Evolutionary conservation across 192 early-diverging fungal genomes (phyloP).

Genomic region (Pilaira anomala): DNA sequence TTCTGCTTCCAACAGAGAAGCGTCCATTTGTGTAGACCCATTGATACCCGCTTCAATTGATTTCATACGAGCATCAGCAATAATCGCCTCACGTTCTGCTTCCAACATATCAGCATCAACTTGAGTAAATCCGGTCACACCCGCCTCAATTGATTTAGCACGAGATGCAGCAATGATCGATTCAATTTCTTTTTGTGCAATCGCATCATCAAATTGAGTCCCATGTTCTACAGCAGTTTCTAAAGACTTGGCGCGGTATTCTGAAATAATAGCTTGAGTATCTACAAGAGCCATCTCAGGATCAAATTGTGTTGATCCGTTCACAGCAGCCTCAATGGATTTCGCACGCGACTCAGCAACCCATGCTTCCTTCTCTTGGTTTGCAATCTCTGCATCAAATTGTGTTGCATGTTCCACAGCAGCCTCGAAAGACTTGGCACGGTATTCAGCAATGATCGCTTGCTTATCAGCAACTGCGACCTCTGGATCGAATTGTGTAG

Average conservation of each 20-base stretch:
- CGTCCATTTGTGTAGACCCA: not conserved
- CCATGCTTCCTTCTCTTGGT: too few relatives aligned
- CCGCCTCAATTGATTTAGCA: not conserved
- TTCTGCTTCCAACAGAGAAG: not conserved
- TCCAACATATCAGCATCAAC: not conserved
- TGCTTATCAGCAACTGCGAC: not conserved
- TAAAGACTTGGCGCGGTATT: not conserved
- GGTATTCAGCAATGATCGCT: not conserved
- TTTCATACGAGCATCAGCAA: conserved; percentile 3
- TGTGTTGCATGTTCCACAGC: not conserved
- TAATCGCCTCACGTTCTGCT: not conserved
- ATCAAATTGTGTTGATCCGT: too few relatives aligned
- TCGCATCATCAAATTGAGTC: too few relatives aligned
- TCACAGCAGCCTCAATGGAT: not conserved
- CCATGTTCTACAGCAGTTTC: too few relatives aligned
- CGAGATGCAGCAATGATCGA: not conserved
- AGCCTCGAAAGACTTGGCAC: not conserved
- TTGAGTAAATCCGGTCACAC: not conserved
- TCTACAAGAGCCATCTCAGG: not conserved
- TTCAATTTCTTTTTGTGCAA: not conserved
- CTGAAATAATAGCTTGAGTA: not conserved
- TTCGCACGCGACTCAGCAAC: conserved; percentile 2
- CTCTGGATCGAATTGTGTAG: not conserved
- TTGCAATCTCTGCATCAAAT: not conserved
- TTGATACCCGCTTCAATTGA: conserved; percentile 16